A percentile compares a stretch with the other conserved stretches of the same genome.
These are phyloP conservation scores for Macadamia integrifolia DNA, from an alignment of 164 flowering plant genomes.

Conservation along the genomic window DNA sequence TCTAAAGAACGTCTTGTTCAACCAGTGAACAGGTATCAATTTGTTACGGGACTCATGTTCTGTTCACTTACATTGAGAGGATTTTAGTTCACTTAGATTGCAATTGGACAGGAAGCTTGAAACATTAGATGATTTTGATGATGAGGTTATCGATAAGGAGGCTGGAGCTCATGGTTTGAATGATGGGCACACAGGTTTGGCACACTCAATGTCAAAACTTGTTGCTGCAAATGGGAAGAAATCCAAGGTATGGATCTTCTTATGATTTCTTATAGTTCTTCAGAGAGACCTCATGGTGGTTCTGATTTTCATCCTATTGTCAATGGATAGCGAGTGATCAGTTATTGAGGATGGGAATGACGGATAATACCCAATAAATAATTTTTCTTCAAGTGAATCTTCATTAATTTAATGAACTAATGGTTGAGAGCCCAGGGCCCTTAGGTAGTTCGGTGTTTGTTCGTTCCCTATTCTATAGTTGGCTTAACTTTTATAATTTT, in stretches of 20 bases:
- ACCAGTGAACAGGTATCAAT: constrained; percentile 45
- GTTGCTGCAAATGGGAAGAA: constrained; percentile 37
- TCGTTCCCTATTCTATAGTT: too few relatives aligned
- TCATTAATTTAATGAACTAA: too few relatives aligned
- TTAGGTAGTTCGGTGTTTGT: too few relatives aligned
- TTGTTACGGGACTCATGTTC: neutral
- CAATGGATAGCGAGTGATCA: neutral
- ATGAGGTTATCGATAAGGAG: constrained; percentile 41
- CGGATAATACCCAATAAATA: too few relatives aligned
- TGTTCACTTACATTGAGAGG: neutral
- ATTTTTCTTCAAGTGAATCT: too few relatives aligned
- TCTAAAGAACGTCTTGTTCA: constrained; percentile 21
- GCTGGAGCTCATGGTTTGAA: constrained; percentile 16
- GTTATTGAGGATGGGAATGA: neutral
- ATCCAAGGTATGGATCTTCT: constrained; percentile 50
- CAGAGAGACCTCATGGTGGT: neutral
- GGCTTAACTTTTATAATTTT: too few relatives aligned
- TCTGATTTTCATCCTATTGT: neutral
- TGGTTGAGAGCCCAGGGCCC: too few relatives aligned
- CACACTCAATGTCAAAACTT: constrained; percentile 35
- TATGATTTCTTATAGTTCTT: neutral
- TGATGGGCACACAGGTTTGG: constrained; percentile 25
- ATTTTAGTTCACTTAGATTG: constrained; percentile 10
- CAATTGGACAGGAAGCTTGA: constrained; percentile 50
- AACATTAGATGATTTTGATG: constrained; percentile 77